Conservation (phyloP, 495 filamentous ascomycete genomes). For the Tuber umbilicatum region DNA sequence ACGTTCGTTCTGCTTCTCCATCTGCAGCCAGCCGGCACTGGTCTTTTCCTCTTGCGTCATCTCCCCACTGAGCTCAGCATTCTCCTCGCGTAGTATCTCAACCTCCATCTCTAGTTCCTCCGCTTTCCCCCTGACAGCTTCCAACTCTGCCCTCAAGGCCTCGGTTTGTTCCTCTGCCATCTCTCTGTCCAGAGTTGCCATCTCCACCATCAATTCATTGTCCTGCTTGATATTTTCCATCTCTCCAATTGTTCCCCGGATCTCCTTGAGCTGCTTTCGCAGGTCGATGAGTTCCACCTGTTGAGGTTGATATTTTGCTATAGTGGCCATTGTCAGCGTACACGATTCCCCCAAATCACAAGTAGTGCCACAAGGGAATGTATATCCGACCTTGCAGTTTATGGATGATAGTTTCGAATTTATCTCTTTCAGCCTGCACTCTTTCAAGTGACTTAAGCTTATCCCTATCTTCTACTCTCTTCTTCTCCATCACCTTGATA, state of each 20-base stretch:
- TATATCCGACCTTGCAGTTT: constrained; percentile 53
- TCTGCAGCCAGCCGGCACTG: constrained; percentile 79
- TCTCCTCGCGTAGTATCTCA: constrained; percentile 81
- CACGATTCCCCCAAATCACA: not conserved
- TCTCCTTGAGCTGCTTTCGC: constrained; percentile 68
- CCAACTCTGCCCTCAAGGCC: constrained; percentile 68
- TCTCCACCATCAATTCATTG: constrained; percentile 76
- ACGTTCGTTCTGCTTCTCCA: constrained; percentile 82
- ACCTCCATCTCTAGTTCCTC: constrained; percentile 85
- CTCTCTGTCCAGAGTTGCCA: constrained; percentile 81
- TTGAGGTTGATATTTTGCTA: constrained; percentile 80
- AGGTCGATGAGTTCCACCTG: constrained; percentile 73
- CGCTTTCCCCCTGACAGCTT: constrained; percentile 62
- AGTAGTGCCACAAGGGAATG: not conserved
- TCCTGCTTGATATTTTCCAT: constrained; percentile 70
- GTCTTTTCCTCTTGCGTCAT: constrained; percentile 83
- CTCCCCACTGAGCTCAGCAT: constrained; percentile 69
- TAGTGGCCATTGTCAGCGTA: constrained; percentile 37
- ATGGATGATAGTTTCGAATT: constrained; percentile 81
- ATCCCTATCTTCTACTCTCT: constrained; percentile 78
- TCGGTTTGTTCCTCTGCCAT: constrained; percentile 95
- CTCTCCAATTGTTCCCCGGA: constrained; percentile 59
- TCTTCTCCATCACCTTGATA: constrained; percentile 71
- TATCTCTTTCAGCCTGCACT: constrained; percentile 71
- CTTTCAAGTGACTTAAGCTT: constrained; percentile 72